Evolutionary conservation across 345 rosid genomes (phyloP).

Genomic region (Capsella bursapastoris): DNA sequence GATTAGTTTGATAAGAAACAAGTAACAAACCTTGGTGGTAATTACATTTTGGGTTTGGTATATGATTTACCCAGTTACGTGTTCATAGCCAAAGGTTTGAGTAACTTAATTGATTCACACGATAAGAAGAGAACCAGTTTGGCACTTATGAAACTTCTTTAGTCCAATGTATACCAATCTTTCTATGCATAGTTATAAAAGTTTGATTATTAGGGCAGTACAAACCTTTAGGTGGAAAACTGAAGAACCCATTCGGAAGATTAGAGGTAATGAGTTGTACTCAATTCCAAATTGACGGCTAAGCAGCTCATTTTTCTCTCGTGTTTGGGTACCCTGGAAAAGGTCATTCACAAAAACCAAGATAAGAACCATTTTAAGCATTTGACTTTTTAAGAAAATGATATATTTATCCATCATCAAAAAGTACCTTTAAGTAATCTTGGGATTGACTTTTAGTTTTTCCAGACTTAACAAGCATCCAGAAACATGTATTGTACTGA

Average conservation of each 20-base stretch:
- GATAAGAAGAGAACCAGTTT: slow-evolving; percentile 5
- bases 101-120: background rate
- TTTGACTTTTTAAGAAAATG: background rate
- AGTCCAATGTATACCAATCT: background rate
- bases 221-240: slow-evolving; percentile 55
- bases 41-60: slow-evolving; percentile 1
- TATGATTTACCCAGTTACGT: background rate
- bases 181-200: background rate
- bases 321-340: slow-evolving; percentile 80
- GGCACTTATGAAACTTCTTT: background rate
- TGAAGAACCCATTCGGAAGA: slow-evolving; percentile 82
- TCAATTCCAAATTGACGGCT: slow-evolving; percentile 66
- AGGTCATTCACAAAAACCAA: slow-evolving; percentile 16
- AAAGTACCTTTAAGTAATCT: slow-evolving; percentile 64
- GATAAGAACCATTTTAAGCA: slow-evolving; percentile 19
- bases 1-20: slow-evolving; percentile 4
- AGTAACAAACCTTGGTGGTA: background rate
- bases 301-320: slow-evolving; percentile 75
- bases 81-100: slow-evolving; percentile 1
- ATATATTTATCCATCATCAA: background rate
- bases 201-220: background rate
- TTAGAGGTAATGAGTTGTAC: slow-evolving; percentile 59
- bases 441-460: slow-evolving; percentile 81
- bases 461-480: slow-evolving; percentile 91
- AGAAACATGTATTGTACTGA: slow-evolving; percentile 93